phyloP scores from a whole-genome alignment of 176 grass and related monocot genomes.

The Canna indica region DNA sequence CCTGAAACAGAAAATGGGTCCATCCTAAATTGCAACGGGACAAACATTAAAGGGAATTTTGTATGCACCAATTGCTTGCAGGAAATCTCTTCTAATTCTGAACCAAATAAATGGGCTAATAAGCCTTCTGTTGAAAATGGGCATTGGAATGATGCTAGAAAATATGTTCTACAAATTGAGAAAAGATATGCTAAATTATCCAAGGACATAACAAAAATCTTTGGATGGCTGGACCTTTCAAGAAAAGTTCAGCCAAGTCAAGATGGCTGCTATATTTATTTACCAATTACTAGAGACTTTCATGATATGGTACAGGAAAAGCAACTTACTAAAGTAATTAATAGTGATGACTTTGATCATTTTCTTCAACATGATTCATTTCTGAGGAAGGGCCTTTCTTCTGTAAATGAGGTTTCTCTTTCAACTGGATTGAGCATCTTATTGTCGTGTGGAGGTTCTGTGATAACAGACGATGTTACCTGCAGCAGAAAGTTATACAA shows the following conservation, averaged over 20 bases:
- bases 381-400: conserved; percentile 28
- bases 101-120: not conserved
- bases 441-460: conserved; percentile 34
- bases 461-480: conserved; percentile 56
- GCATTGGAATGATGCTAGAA: conserved; percentile 17
- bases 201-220: conserved; percentile 75
- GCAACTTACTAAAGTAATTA: conserved; percentile 22
- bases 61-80: conserved; percentile 14
- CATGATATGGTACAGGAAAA: conserved; percentile 31
- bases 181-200: conserved; percentile 69
- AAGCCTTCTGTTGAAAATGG: conserved; percentile 15
- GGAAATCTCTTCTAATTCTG: conserved; percentile 4
- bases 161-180: conserved; percentile 50
- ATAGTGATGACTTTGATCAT: conserved; percentile 19
- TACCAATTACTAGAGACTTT: conserved; percentile 53
- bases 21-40: conserved; percentile 3
- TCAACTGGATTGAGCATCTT: conserved; percentile 43
- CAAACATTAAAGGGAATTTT: conserved; percentile 8
- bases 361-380: conserved; percentile 20
- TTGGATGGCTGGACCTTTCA: conserved; percentile 72
- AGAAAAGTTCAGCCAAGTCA: conserved; percentile 66
- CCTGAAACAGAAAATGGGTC: conserved; percentile 14
- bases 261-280: conserved; percentile 49
- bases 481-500: conserved; percentile 44
- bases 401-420: conserved; percentile 23